Evolutionary conservation across 1,284 basidiomycete genomes (phyloP), one percentile per base, ranked within the genome.

Genomic region (Tilletiaria anomala): DNA sequence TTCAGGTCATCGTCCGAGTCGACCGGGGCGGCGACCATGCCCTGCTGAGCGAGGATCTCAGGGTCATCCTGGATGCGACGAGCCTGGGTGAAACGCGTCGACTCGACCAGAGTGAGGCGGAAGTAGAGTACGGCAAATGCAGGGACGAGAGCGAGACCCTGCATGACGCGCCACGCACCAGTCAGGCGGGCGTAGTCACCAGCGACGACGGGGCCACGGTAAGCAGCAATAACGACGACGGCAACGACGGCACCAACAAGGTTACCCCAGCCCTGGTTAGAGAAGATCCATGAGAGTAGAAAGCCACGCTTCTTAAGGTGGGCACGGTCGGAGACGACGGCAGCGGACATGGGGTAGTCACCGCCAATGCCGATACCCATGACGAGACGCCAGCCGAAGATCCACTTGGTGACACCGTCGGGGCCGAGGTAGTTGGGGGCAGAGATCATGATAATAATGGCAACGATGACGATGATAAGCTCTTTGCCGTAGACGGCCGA

Each of bases 41-140:
- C 53, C 36, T 11, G 11, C 32, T 53, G 53, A 45, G 51, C 44
- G 41, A 54, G 44, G 59, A 80, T 78, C 55, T 76, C 72, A 48
- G 85, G 74, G 69, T 86, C 83, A 47, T 82, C 78, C 70, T 86
- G 82, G 54, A 87, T 76, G 70, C 51, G 54, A 46, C 58, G 54
- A 11, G 86, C 83, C 78, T 87, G 83, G 45, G 83, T 87, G 74
- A 82, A 89, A 54, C 83, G 81, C 26, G 83, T 59, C 12, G 73
- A 73, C 59, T 73, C 73, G 47, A 71, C 54, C 31, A 61, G 48
- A 46, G 63, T 68, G 35, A 68, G 58, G 40, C 67, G 71, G 70
- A 72, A 73, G 69, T 73, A 74, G 47, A 75, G 70, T 23, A 69
- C 47, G 37, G 61, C 57, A 45, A 58, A 50, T 41, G 55, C 50